Evolutionary conservation across 106 monocot species (phyloP).

Genomic region (Dendrobium huoshanense): DNA sequence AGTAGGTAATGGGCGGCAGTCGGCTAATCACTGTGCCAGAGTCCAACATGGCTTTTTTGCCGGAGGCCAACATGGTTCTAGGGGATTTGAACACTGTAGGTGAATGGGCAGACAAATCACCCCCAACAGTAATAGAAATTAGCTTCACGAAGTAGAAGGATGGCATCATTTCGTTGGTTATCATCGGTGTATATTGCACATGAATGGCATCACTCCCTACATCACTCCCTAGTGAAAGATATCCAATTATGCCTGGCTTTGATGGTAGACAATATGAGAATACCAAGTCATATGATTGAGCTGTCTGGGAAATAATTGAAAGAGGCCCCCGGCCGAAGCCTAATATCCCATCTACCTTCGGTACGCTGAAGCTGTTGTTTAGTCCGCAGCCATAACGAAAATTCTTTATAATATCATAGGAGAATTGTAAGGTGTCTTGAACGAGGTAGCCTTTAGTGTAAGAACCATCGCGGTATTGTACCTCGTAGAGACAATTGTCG

Average conservation of each 20-base stretch:
- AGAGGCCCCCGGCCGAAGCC: too few species aligned
- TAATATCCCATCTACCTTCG: background rate
- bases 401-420: constrained; percentile 5
- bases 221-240: too few species aligned
- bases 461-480: constrained; percentile 19
- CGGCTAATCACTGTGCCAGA: constrained; percentile 3
- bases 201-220: too few species aligned
- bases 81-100: too few species aligned
- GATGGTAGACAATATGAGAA: constrained; percentile 38
- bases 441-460: constrained; percentile 5
- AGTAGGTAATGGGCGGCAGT: background rate
- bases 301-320: constrained; percentile 20
- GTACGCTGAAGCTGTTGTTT: constrained; percentile 4
- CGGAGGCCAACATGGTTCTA: too few species aligned
- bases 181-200: too few species aligned
- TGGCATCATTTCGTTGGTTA: too few species aligned
- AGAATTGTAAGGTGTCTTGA: background rate
- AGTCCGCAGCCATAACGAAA: constrained; percentile 38
- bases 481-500: constrained; percentile 13
- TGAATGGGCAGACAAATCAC: too few species aligned
- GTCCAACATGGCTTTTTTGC: too few species aligned
- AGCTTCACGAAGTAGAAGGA: too few species aligned
- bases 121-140: too few species aligned
- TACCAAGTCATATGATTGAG: background rate
- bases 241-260: background rate